Percentiles rank a stretch among this genome's conserved stretches.
Evolutionary conservation across 1,284 basidiomycete species (phyloP).

Genomic region (Phellinidium pouzarii): DNA sequence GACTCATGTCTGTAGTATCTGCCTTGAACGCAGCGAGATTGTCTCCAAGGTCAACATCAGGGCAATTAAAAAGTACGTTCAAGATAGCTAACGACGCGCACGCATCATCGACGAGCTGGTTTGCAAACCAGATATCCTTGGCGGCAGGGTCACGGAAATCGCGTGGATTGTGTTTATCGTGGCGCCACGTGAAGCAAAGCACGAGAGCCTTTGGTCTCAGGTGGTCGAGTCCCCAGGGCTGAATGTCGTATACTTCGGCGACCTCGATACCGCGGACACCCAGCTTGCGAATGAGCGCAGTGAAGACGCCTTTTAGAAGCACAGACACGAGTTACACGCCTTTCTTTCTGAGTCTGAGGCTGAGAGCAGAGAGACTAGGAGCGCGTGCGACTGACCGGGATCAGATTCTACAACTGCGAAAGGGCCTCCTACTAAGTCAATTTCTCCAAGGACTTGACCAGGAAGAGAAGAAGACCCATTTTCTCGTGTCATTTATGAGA

Average conservation of each 20-base stretch:
- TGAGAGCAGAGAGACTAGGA: not conserved
- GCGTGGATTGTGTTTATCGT: slow-evolving; percentile 38
- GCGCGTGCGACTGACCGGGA: slow-evolving; percentile 34
- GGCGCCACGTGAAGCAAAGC: slow-evolving; percentile 52
- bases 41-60: slow-evolving; percentile 40
- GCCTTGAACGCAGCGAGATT: slow-evolving; percentile 38
- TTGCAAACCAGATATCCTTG: slow-evolving; percentile 55
- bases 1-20: slow-evolving; percentile 49
- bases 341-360: not conserved
- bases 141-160: slow-evolving; percentile 48
- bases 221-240: slow-evolving; percentile 53
- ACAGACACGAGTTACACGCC: not conserved
- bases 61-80: slow-evolving; percentile 52
- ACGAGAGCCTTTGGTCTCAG: slow-evolving; percentile 49
- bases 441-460: not conserved
- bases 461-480: not conserved
- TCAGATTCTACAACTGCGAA: slow-evolving; percentile 60
- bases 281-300: slow-evolving; percentile 44
- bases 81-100: slow-evolving; percentile 56
- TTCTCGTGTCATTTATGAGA: not conserved
- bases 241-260: slow-evolving; percentile 54
- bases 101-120: slow-evolving; percentile 59
- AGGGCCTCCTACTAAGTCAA: slow-evolving; percentile 47
- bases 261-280: slow-evolving; percentile 46
- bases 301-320: slow-evolving; percentile 43